These are phyloP conservation scores for Kluyveromyces wickerhamii DNA, from an alignment of 805 yeast genomes.

Conservation along the genomic window DNA sequence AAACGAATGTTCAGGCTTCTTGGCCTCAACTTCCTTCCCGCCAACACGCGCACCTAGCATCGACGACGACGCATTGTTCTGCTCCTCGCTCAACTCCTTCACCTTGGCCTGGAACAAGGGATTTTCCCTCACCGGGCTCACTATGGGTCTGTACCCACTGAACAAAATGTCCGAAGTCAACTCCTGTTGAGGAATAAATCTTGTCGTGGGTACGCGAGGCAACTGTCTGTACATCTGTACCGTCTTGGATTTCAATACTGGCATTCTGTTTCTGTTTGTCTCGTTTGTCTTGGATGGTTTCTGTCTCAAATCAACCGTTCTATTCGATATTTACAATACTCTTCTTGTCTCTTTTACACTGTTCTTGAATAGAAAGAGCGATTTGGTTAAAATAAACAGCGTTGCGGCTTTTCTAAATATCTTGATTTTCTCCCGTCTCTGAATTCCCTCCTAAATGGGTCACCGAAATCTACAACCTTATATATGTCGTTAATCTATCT, in stretches of 20 bases:
- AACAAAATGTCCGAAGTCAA: conserved; percentile 25
- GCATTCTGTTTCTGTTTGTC: background rate
- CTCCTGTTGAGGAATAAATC: conserved; percentile 21
- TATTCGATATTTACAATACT: no score
- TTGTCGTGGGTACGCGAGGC: conserved; percentile 29
- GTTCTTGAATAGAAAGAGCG: no score
- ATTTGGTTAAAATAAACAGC: no score
- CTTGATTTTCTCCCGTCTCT: no score
- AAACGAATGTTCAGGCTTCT: conserved; percentile 6
- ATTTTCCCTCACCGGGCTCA: conserved; percentile 27
- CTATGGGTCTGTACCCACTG: conserved; percentile 28
- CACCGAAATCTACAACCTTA: no score
- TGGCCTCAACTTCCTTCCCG: background rate
- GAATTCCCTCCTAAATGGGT: no score
- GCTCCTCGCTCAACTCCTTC: conserved; percentile 1
- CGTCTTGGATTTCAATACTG: conserved; percentile 7
- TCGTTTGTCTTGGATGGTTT: no score
- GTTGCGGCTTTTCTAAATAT: no score
- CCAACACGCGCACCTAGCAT: background rate
- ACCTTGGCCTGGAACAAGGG: conserved; percentile 20
- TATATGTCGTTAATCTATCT: no score
- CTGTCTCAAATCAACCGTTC: no score
- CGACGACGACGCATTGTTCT: background rate
- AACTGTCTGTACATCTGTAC: conserved; percentile 17
- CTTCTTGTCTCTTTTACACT: no score